phyloP scores from a whole-genome alignment of 208 protist species.

The Vickermania ingenoplastis region DNA sequence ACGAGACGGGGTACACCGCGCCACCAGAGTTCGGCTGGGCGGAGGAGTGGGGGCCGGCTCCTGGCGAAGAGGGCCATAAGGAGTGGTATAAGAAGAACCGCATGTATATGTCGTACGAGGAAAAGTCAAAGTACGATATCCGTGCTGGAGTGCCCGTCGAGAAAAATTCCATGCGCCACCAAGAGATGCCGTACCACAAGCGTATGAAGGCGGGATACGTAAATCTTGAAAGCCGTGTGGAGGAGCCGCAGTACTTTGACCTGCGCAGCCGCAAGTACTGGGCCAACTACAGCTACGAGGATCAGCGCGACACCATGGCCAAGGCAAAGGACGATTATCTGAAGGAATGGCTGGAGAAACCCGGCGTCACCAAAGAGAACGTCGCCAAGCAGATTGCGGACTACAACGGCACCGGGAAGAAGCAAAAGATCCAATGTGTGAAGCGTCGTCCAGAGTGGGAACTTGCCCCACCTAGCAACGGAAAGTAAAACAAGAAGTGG shows the following conservation, averaged over 20 bases:
- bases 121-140: slow-evolving; percentile 74
- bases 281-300: slow-evolving; percentile 77
- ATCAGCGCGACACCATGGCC: slow-evolving; percentile 76
- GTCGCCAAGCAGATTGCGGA: slow-evolving; percentile 81
- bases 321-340: slow-evolving; percentile 76
- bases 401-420: slow-evolving; percentile 82
- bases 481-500: background rate
- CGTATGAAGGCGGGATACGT: slow-evolving; percentile 78
- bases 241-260: slow-evolving; percentile 72
- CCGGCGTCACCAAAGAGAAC: slow-evolving; percentile 76
- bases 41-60: slow-evolving; percentile 84
- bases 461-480: slow-evolving; percentile 49
- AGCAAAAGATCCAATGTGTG: slow-evolving; percentile 65
- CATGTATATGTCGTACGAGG: slow-evolving; percentile 88
- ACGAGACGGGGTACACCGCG: slow-evolving; percentile 49
- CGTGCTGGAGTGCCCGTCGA: slow-evolving; percentile 72
- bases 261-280: slow-evolving; percentile 67
- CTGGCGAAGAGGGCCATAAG: slow-evolving; percentile 76
- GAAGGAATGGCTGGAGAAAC: slow-evolving; percentile 82
- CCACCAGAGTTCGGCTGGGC: slow-evolving; percentile 77
- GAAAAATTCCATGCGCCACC: slow-evolving; percentile 78
- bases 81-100: slow-evolving; percentile 85
- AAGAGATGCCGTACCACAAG: slow-evolving; percentile 81
- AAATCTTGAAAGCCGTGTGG: slow-evolving; percentile 26
- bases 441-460: slow-evolving; percentile 82